Evolutionary conservation across 106 monocot species (phyloP).

Genomic region (Gastrodia elata): DNA sequence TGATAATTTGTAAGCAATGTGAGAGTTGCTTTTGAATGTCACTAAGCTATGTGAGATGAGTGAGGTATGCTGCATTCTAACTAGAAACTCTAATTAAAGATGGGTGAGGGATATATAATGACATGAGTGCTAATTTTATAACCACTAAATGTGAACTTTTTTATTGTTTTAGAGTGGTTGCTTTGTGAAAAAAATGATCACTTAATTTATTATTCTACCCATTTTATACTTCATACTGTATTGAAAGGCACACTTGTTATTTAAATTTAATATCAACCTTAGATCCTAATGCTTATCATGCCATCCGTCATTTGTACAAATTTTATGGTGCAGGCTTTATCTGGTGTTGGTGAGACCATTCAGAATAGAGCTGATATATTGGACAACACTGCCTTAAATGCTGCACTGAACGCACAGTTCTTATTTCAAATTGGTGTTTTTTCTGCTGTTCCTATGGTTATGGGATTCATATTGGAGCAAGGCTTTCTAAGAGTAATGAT

Average conservation of each 20-base stretch:
- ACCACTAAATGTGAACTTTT: neutral
- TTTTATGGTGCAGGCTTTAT: slow-evolving; percentile 53
- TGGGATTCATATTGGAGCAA: slow-evolving; percentile 76
- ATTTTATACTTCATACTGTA: neutral
- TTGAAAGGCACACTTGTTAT: neutral
- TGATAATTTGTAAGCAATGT: neutral
- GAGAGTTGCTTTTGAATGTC: neutral
- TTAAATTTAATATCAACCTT: neutral
- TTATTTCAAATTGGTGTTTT: slow-evolving; percentile 88
- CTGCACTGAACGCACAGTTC: slow-evolving; percentile 86
- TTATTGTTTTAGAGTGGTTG: neutral
- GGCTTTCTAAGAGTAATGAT: slow-evolving; percentile 63
- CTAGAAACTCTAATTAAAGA: neutral
- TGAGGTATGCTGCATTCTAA: neutral
- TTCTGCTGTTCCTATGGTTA: slow-evolving; percentile 83
- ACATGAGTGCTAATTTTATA: neutral
- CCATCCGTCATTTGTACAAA: neutral
- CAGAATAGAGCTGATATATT: slow-evolving; percentile 57
- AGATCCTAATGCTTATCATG: neutral
- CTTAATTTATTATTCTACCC: neutral
- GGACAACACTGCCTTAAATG: slow-evolving; percentile 62
- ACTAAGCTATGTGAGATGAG: neutral
- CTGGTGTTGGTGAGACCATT: slow-evolving; percentile 72
- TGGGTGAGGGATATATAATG: too few relatives aligned
- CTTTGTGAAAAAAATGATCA: neutral